Conservation (phyloP, 805 yeast genomes). For the Saturnispora dispora region DNA sequence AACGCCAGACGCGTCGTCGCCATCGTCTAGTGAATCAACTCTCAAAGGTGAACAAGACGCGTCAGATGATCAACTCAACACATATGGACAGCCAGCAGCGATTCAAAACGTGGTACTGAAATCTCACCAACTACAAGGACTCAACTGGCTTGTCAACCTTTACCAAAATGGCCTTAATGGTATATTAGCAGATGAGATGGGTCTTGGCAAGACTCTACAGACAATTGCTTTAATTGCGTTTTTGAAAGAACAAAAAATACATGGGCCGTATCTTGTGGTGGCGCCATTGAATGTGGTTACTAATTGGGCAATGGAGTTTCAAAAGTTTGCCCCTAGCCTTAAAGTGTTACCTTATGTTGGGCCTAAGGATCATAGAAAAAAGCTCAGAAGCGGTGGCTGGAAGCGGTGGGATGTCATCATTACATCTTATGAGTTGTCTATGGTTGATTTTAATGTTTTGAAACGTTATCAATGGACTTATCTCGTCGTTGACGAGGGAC, state of each 20-base stretch:
- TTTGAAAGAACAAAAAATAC: constrained; percentile 65
- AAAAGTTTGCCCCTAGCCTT: constrained; percentile 62
- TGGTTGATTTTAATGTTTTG: constrained; percentile 55
- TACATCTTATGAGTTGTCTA: constrained; percentile 75
- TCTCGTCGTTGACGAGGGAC: constrained; percentile 92
- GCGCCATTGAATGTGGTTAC: constrained; percentile 80
- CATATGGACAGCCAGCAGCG: constrained; percentile 40
- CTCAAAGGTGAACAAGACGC: neutral
- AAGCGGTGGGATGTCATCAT: constrained; percentile 45
- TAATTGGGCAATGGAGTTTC: constrained; percentile 75
- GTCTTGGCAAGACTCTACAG: constrained; percentile 88
- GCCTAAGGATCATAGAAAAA: constrained; percentile 43
- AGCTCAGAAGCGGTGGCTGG: constrained; percentile 25
- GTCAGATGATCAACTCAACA: neutral
- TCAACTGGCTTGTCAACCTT: constrained; percentile 81
- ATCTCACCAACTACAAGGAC: constrained; percentile 81
- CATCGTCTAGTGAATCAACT: neutral
- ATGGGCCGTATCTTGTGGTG: constrained; percentile 70
- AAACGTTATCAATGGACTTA: constrained; percentile 61
- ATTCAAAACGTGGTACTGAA: constrained; percentile 56
- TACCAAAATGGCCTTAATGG: constrained; percentile 94
- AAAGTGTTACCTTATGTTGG: constrained; percentile 61
- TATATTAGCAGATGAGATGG: constrained; percentile 96
- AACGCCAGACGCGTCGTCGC: constrained; percentile 4
- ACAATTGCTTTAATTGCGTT: constrained; percentile 72